These are phyloP conservation scores for Nitzschia sp. DNA, from an alignment of 108 stramenopile genomes.

Conservation along the genomic window DNA sequence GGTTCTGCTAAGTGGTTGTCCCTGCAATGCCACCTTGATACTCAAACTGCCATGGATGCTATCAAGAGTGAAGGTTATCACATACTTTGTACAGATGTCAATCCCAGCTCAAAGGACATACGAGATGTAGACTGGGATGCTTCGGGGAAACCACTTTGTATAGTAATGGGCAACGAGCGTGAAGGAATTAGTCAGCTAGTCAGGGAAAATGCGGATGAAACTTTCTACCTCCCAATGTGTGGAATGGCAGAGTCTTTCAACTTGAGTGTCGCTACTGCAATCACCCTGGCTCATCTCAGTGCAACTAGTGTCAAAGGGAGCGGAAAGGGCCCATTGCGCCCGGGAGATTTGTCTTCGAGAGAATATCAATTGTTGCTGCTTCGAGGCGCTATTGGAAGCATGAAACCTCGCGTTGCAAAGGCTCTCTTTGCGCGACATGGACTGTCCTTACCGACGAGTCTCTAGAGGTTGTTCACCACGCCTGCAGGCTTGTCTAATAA, in stretches of 20 bases:
- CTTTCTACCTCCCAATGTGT: slow-evolving; percentile 83
- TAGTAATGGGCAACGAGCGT: slow-evolving; percentile 93
- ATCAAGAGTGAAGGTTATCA: slow-evolving; percentile 57
- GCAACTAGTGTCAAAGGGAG: slow-evolving; percentile 36
- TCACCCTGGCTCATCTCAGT: slow-evolving; percentile 78
- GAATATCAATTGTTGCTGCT: slow-evolving; percentile 67
- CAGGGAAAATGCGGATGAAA: slow-evolving; percentile 63
- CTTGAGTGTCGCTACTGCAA: slow-evolving; percentile 81
- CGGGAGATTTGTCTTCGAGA: slow-evolving; percentile 72
- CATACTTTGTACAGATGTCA: slow-evolving; percentile 70
- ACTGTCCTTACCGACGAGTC: slow-evolving; percentile 47
- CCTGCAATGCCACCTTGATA: slow-evolving; percentile 37
- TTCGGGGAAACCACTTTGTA: slow-evolving; percentile 58
- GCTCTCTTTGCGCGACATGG: slow-evolving; percentile 66
- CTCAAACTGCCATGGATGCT: slow-evolving; percentile 30
- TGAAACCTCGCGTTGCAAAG: slow-evolving; percentile 63
- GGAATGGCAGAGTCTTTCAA: slow-evolving; percentile 92
- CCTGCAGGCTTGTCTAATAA: not conserved
- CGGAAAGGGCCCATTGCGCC: slow-evolving; percentile 62
- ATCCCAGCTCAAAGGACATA: slow-evolving; percentile 65
- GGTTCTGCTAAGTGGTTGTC: slow-evolving; percentile 70
- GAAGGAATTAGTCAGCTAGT: slow-evolving; percentile 74
- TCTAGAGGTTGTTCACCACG: not conserved
- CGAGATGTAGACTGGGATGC: slow-evolving; percentile 67
- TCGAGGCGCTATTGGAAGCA: slow-evolving; percentile 62